phyloP scores from a whole-genome alignment of 2,329 filamentous ascomycete genomes.

The Chaetomiaceae sp. region DNA sequence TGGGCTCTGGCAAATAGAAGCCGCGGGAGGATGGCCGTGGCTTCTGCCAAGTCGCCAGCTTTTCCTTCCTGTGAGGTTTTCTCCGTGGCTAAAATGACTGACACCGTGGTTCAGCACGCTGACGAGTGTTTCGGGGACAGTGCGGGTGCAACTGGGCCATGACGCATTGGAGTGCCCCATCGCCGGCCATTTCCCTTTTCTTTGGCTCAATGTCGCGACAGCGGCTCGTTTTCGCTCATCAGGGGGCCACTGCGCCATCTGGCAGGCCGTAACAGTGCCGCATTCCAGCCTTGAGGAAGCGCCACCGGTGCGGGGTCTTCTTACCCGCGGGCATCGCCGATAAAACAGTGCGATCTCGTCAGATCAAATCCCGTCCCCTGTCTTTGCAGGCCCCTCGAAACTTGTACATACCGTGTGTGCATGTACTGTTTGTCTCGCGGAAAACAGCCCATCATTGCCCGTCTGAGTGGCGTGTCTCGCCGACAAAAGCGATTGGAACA shows the following conservation, averaged over 20 bases:
- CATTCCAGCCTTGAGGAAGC: too few relatives aligned
- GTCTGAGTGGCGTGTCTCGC: not conserved
- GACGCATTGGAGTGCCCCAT: too few relatives aligned
- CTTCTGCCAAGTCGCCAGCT: not conserved
- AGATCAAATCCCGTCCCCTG: too few relatives aligned
- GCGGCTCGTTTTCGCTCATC: not conserved
- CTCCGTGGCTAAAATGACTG: not conserved
- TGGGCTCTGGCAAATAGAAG: not conserved
- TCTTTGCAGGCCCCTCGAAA: too few relatives aligned
- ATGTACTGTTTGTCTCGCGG: not conserved
- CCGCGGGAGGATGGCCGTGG: not conserved
- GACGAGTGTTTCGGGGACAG: not conserved
- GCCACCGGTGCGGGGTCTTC: too few relatives aligned
- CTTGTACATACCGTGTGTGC: too few relatives aligned
- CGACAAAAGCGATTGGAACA: not conserved
- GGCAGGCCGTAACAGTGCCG: not conserved
- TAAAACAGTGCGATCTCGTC: too few relatives aligned
- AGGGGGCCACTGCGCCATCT: not conserved
- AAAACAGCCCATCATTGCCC: not conserved
- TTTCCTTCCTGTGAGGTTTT: not conserved
- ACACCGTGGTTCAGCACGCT: not conserved
- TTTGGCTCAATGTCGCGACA: not conserved
- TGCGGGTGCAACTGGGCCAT: not conserved
- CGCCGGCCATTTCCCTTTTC: too few relatives aligned
- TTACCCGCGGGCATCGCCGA: too few relatives aligned